Percentiles rank a stretch among this genome's conserved stretches.
These are phyloP conservation scores for Alternaria sp. DNA, from an alignment of 2,329 filamentous ascomycete genomes.

Conservation along the genomic window DNA sequence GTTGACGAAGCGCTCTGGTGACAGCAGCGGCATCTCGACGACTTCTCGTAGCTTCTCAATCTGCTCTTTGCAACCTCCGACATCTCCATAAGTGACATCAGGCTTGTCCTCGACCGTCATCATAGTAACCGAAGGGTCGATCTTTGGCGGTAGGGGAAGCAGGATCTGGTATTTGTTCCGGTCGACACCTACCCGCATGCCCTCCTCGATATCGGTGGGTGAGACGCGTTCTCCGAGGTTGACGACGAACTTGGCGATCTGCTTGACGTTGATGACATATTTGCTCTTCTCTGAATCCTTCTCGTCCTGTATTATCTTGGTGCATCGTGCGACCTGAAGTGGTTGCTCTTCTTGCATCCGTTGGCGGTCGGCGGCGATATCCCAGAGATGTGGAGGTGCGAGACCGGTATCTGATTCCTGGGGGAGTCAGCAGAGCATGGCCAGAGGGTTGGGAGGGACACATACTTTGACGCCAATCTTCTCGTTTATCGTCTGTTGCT, in stretches of 20 bases:
- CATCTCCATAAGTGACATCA: conserved; percentile 98
- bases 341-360: conserved; percentile 99
- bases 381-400: conserved; percentile 97
- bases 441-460: background rate
- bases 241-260: conserved; percentile 99
- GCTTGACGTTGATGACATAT: conserved; percentile 99
- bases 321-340: conserved; percentile 95
- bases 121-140: conserved; percentile 99
- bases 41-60: conserved; percentile 99
- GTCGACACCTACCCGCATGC: conserved; percentile 98
- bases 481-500: conserved; percentile 96
- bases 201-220: conserved; percentile 98
- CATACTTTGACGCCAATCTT: conserved; percentile 74
- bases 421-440: conserved; percentile 17
- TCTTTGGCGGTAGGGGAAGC: conserved; percentile 94
- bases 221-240: conserved; percentile 96
- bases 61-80: conserved; percentile 98
- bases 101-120: conserved; percentile 99
- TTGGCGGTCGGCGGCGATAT: conserved; percentile 96
- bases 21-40: conserved; percentile 96
- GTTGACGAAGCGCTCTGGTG: conserved; percentile 95
- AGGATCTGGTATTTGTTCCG: conserved; percentile 99
- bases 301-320: conserved; percentile 98
- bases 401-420: conserved; percentile 98
- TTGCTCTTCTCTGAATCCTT: conserved; percentile 98